Base-by-base conservation (phyloP, 768 basidiomycete species). In the Coprinopsis marcescibilis region DNA sequence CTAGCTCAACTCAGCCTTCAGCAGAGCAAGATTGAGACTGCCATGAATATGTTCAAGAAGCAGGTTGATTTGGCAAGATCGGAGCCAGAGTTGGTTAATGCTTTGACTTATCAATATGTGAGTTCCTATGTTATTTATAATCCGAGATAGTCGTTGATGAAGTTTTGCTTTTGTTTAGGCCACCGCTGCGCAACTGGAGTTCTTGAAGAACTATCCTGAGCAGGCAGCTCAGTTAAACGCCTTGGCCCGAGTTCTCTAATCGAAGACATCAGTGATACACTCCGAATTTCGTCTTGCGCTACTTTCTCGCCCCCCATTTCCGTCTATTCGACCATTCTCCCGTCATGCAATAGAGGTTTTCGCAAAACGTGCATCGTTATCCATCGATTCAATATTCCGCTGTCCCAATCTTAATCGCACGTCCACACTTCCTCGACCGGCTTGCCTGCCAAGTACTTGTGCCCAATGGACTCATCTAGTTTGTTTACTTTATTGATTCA, bases 1-100 rank as follows among this genome's bases (percentile, higher is more conserved):
- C 79, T 98, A 23, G 95, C 95, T 3, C 96, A 99, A 64, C 75
- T 99, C 17, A 81, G 78, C 50, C 65, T 98, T 52, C 95, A 98
- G 65, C 91, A 94, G 66, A 82, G 84, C 59, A 87, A 88, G 68
- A 82, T 96, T 50, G 80, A 86, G 32, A 75, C 82, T 49, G 96
- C 95, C 1, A 79, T 92, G 49, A 76, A 81, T 58, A 82, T 91
- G 80, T 96, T 99, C 57, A 77, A 81, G 61, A 76, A 78, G 60
- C 88, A 91, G 62, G 80, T 82, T 0, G 80, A 89, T 60, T 74
- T 97, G 51, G 90, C 93, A 19, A 73, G 95, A 67, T 94, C 85
- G 23, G 93, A 96, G 65, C 81, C 80, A 0, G 95, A 99, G 74
- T 70, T 99, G 51, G 71, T 81, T 10, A 80, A 78, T 56, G 82